Base-by-base conservation (phyloP, 2,329 filamentous ascomycete genomes). In the Zymoseptoria passerinii region DNA sequence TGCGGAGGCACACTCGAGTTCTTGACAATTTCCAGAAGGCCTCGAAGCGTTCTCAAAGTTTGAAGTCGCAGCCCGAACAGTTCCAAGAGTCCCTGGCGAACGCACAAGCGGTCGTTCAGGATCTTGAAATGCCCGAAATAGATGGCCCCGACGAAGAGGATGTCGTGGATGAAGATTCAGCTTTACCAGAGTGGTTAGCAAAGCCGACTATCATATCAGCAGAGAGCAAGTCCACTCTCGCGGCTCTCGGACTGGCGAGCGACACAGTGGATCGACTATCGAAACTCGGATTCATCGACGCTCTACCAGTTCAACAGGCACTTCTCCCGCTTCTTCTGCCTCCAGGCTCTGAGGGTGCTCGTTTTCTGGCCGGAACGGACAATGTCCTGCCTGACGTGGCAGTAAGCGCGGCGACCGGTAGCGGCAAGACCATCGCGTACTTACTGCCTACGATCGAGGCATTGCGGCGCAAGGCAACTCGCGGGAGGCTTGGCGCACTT, bases 341-440 rank as follows among this genome's bases (percentile, higher is more conserved):
- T n/a, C 67, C 85, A 83, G 20, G 83, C 81, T 60, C 58, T 4
- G 48, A 58, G 28, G 70, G 68, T 3, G 62, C 69, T 13, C 58
- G 48, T 3, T 70, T 59, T 52, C 28, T 64, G 3, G 62, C 65
- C 13, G 68, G 68, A 5, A 67, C 67, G 10, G 67, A 70, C 44
- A 54, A 54, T 20, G 57, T 69, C n/a, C 0, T 71, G 8, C 80
- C 81, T 49, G 94, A 99, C 71, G 74, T 99, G 4, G 87, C 95
- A 50, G 86, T 99, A 2, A 94, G 91, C 7, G 94, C 95, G 0
- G 89, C 92, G 1, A 99, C 94, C 0, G 94, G 94, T 8, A 97
- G 94, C 0, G 94, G 94, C 58, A 99, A 99, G 72, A 99, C 94
- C 0, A 74, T 99, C 16, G 88, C 92, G 0, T 99, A 99, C 68